Evolutionary conservation across 352 stramenopile species (phyloP).

Genomic region (Globisporangium solare): DNA sequence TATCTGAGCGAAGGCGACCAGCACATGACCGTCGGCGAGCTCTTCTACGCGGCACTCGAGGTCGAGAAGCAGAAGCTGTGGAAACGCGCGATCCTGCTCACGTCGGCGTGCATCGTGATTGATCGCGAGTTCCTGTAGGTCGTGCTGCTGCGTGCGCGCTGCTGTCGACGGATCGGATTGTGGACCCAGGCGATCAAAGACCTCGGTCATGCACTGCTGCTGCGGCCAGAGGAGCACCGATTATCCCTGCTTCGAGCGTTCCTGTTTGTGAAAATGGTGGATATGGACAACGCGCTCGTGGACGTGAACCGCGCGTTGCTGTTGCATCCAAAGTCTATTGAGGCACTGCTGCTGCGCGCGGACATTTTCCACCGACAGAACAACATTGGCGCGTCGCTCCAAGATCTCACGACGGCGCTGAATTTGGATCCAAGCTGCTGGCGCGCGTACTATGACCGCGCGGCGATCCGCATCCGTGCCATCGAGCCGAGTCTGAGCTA

Average conservation of each 20-base stretch:
- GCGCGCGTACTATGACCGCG: constrained; percentile 78
- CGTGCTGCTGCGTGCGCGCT: constrained; percentile 55
- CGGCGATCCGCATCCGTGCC: constrained; percentile 53
- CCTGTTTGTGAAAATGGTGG: constrained; percentile 48
- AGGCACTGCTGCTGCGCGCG: constrained; percentile 57
- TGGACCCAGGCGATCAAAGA: constrained; percentile 76
- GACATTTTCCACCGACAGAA: constrained; percentile 56
- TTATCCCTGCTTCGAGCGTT: constrained; percentile 53
- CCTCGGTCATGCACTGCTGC: constrained; percentile 46
- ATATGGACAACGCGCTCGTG: constrained; percentile 44
- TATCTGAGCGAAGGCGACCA: constrained; percentile 59
- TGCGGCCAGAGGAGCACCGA: constrained; percentile 55
- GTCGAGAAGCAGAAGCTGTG: constrained; percentile 55
- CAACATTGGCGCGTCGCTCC: constrained; percentile 40
- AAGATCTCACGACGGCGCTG: constrained; percentile 61
- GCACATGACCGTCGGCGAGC: constrained; percentile 53
- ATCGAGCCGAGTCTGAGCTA: constrained; percentile 59
- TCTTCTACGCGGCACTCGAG: constrained; percentile 48
- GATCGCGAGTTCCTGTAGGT: constrained; percentile 58
- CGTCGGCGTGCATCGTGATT: constrained; percentile 63
- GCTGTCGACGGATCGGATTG: constrained; percentile 61
- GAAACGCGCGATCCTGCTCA: constrained; percentile 67
- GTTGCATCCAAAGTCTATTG: constrained; percentile 57
- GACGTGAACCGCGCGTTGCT: constrained; percentile 58
- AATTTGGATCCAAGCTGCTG: constrained; percentile 60